Evolutionary conservation across 2,329 filamentous ascomycete genomes (phyloP).

Genomic region (Leptographium flavum): DNA sequence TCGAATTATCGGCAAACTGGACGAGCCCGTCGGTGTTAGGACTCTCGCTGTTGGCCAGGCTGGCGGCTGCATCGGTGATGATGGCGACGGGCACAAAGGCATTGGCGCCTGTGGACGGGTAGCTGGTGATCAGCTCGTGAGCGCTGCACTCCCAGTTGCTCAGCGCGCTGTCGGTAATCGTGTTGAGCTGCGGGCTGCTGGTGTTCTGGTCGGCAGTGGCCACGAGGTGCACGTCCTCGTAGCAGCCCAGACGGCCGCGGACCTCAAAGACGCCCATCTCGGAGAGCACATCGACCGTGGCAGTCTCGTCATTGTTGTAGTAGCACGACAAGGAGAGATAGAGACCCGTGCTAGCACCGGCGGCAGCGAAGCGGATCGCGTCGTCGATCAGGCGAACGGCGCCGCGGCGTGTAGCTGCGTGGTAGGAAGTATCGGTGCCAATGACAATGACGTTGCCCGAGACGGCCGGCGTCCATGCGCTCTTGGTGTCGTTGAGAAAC

Average conservation of each 20-base stretch:
- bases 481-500: conserved; percentile 24
- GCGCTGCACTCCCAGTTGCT: conserved; percentile 28
- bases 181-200: conserved; percentile 1
- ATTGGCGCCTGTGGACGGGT: conserved; percentile 19
- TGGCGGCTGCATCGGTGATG: conserved; percentile 15
- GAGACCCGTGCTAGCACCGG: conserved; percentile 10
- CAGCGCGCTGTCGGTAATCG: conserved; percentile 21
- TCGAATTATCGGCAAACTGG: conserved; percentile 21
- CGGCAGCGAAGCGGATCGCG: conserved; percentile 16
- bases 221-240: conserved; percentile 25
- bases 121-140: conserved; percentile 25
- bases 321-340: conserved; percentile 29
- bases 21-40: conserved; percentile 19
- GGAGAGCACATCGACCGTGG: conserved; percentile 15
- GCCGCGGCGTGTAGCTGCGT: conserved; percentile 15
- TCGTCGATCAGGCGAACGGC: conserved; percentile 23
- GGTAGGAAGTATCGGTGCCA: conserved; percentile 23
- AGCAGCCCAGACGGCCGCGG: conserved; percentile 23
- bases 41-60: no score
- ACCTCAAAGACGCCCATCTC: conserved; percentile 25
- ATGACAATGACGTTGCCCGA: conserved; percentile 26
- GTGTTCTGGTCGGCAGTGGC: conserved; percentile 14
- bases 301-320: conserved; percentile 18
- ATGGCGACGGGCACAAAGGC: conserved; percentile 26
- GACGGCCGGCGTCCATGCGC: conserved; percentile 24